Evolutionary conservation across 345 rosid genomes (phyloP).

Genomic region (Eucalyptus pauciflora): DNA sequence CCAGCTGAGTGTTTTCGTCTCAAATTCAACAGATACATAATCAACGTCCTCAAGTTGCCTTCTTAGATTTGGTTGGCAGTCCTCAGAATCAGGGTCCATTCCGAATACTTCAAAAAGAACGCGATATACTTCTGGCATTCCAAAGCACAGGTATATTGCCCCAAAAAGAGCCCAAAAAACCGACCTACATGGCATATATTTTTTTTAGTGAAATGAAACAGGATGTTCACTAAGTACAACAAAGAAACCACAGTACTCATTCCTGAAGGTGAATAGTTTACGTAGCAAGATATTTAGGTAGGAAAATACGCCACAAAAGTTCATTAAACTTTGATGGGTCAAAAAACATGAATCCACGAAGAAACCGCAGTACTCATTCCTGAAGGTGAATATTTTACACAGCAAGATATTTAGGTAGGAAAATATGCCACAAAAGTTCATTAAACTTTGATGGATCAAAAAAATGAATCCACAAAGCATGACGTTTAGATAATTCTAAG

Average conservation of each 20-base stretch:
- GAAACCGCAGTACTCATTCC: not conserved
- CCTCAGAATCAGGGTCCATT: conserved; percentile 94
- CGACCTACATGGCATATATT: conserved; percentile 32
- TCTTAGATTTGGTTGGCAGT: conserved; percentile 80
- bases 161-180: conserved; percentile 96
- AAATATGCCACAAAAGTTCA: not conserved
- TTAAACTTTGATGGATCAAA: not conserved
- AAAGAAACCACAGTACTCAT: not conserved
- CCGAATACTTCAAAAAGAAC: conserved; percentile 94
- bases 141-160: conserved; percentile 87
- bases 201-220: not conserved
- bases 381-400: not conserved
- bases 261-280: not conserved
- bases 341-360: not conserved
- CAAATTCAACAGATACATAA: conserved; percentile 88
- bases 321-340: not conserved
- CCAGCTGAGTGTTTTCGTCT: conserved; percentile 73
- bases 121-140: conserved; percentile 94
- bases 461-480: not conserved
- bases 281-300: not conserved
- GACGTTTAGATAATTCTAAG: not conserved
- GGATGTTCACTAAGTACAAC: not conserved
- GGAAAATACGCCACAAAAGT: not conserved
- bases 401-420: not conserved
- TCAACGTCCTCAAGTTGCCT: conserved; percentile 97